These are phyloP conservation scores for Ophiostoma novo-ulmi DNA, from an alignment of 2,329 filamentous ascomycete species.

Conservation along the genomic window DNA sequence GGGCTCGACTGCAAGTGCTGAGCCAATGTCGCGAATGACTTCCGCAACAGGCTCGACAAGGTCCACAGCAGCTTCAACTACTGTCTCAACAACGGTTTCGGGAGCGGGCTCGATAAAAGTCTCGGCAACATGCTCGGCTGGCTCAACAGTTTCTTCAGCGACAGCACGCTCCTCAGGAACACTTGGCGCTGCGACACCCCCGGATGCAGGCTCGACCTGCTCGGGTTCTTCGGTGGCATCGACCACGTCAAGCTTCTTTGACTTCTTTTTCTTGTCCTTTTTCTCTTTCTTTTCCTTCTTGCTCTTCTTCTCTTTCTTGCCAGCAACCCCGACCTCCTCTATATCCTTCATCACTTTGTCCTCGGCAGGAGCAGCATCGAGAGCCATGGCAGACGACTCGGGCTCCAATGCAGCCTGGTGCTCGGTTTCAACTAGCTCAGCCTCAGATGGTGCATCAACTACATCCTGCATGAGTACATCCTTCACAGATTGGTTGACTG, in stretches of 20 bases:
- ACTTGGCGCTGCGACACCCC: not conserved
- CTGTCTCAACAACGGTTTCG: not conserved
- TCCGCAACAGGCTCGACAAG: not conserved
- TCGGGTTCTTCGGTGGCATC: not conserved
- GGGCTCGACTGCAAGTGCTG: not conserved
- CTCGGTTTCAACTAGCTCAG: not conserved
- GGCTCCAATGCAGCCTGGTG: not conserved
- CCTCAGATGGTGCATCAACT: not conserved
- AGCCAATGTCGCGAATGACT: not conserved
- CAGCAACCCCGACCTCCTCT: not conserved
- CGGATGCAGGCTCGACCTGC: not conserved
- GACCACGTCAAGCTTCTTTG: not conserved
- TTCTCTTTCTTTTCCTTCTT: slow-evolving; percentile 19
- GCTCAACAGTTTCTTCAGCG: not conserved
- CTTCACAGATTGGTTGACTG: not conserved
- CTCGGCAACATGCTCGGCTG: not conserved
- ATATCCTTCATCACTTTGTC: not conserved
- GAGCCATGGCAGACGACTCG: not conserved
- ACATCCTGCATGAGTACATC: slow-evolving; percentile 1
- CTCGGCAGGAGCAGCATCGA: not conserved
- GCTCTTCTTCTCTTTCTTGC: slow-evolving; percentile 9
- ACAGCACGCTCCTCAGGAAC: not conserved
- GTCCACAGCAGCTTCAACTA: not conserved
- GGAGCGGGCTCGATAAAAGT: not conserved
- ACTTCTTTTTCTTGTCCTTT: slow-evolving; percentile 13